A percentile compares a stretch with the other conserved stretches of the same genome.
Conservation (phyloP, 75 land plant genomes). For the Pseudotsuga menziesii region DNA sequence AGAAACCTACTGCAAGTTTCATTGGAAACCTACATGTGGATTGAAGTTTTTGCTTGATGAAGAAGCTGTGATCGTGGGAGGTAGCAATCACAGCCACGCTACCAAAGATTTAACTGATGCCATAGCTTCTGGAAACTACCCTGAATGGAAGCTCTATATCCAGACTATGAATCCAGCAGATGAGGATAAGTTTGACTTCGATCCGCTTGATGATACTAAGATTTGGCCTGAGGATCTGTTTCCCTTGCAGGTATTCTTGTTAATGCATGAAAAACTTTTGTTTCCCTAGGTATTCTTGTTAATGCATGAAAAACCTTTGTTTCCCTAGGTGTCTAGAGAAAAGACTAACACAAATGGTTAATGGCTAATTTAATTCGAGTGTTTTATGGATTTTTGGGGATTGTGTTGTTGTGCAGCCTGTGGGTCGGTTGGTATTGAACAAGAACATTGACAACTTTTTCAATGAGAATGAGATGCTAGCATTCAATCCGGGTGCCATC, state of each 20-base stretch:
- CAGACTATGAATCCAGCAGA: constrained; percentile 45
- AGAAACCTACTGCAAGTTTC: constrained; percentile 43
- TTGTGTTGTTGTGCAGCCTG: constrained; percentile 30
- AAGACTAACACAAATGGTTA: neutral
- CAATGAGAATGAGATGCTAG: constrained; percentile 44
- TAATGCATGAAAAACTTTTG: no score
- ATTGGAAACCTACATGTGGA: constrained; percentile 55
- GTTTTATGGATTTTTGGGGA: no score
- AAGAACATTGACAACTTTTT: constrained; percentile 48
- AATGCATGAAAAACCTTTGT: no score
- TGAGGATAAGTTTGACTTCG: constrained; percentile 41
- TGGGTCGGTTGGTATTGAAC: constrained; percentile 46
- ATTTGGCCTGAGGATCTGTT: constrained; percentile 45
- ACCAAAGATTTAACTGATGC: constrained; percentile 43
- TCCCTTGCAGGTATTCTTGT: constrained; percentile 25
- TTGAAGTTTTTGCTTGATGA: constrained; percentile 31
- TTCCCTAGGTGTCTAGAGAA: no score
- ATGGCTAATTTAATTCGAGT: neutral
- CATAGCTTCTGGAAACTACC: constrained; percentile 43
- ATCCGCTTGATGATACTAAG: constrained; percentile 43
- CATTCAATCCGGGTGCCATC: constrained; percentile 34
- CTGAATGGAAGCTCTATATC: constrained; percentile 43
- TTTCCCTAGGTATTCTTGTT: no score
- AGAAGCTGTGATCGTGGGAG: constrained; percentile 48
- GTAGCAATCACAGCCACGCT: constrained; percentile 50